phyloP scores from a whole-genome alignment of 768 basidiomycete species.

The Trametes maxima region DNA sequence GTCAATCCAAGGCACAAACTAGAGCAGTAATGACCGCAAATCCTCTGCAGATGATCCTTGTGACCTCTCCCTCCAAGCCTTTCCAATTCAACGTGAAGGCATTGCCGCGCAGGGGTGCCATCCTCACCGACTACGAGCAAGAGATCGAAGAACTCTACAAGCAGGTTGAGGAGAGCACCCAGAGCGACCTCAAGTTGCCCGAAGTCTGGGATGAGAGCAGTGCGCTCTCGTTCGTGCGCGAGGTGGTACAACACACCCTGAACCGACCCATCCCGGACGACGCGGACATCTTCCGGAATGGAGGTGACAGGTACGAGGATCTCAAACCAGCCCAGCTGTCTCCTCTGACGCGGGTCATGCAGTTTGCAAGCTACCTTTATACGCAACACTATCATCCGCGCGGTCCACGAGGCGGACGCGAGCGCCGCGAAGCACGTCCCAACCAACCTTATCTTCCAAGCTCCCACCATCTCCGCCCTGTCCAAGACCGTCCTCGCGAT shows the following conservation, averaged over 20 bases:
- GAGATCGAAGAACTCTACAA: slow-evolving; percentile 26
- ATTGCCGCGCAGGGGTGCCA: slow-evolving; percentile 29
- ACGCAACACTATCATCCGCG: slow-evolving; percentile 34
- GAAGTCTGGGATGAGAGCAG: slow-evolving; percentile 14
- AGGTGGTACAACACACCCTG: slow-evolving; percentile 23
- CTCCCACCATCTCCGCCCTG: slow-evolving; percentile 42
- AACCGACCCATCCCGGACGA: slow-evolving; percentile 11
- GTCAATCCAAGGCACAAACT: not conserved
- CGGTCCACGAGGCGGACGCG: slow-evolving; percentile 35
- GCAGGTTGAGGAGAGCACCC: slow-evolving; percentile 25
- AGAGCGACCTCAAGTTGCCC: slow-evolving; percentile 21
- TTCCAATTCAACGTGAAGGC: slow-evolving; percentile 26
- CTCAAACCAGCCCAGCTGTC: not conserved
- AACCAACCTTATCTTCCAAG: slow-evolving; percentile 38
- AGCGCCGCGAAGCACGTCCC: slow-evolving; percentile 30
- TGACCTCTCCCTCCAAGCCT: slow-evolving; percentile 17
- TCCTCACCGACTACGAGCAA: slow-evolving; percentile 24
- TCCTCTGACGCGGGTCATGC: not conserved
- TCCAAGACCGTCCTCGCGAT: slow-evolving; percentile 6
- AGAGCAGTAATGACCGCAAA: not conserved
- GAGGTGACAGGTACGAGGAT: slow-evolving; percentile 26
- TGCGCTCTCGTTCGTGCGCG: slow-evolving; percentile 18
- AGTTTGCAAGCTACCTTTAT: slow-evolving; percentile 38
- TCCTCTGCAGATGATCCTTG: slow-evolving; percentile 21
- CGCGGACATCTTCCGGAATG: slow-evolving; percentile 28